phyloP scores from a whole-genome alignment of 2,329 filamentous ascomycete genomes.

The Sarocladium oryzae region DNA sequence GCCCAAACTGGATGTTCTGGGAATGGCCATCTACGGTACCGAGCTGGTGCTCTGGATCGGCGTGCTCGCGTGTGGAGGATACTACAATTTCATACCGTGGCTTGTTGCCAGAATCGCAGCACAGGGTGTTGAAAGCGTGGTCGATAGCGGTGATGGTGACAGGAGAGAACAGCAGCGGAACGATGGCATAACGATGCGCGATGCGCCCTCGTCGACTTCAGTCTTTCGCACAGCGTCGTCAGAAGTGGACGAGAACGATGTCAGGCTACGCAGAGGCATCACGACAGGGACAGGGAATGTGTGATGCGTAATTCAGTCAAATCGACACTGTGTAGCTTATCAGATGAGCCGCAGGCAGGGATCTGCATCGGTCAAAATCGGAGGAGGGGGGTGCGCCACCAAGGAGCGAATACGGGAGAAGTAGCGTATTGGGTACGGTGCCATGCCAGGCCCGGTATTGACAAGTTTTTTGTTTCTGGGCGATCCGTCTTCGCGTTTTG shows the following conservation, averaged over 20 bases:
- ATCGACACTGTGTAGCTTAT: neutral
- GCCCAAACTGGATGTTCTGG: constrained; percentile 49
- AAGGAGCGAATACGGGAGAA: neutral
- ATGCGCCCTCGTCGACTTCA: constrained; percentile 53
- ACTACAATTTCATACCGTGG: constrained; percentile 59
- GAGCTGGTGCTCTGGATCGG: constrained; percentile 63
- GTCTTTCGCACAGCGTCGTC: constrained; percentile 50
- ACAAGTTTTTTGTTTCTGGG: neutral
- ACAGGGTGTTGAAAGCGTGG: neutral
- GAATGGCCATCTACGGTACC: constrained; percentile 60
- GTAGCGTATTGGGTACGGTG: neutral
- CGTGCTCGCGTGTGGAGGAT: constrained; percentile 19
- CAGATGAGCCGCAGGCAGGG: constrained; percentile 3
- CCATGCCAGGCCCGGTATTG: neutral
- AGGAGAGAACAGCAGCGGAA: neutral
- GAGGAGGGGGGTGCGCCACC: neutral
- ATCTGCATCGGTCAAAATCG: neutral
- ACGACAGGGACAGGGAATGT: neutral
- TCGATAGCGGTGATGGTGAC: neutral
- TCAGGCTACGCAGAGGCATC: neutral
- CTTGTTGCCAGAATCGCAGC: too few species aligned
- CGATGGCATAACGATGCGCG: constrained; percentile 32
- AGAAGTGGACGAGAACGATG: neutral
- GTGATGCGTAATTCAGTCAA: neutral
- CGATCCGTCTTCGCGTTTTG: neutral